These are phyloP conservation scores for Leccinum subrobustum DNA, from an alignment of 1,284 basidiomycete species.

Conservation along the genomic window DNA sequence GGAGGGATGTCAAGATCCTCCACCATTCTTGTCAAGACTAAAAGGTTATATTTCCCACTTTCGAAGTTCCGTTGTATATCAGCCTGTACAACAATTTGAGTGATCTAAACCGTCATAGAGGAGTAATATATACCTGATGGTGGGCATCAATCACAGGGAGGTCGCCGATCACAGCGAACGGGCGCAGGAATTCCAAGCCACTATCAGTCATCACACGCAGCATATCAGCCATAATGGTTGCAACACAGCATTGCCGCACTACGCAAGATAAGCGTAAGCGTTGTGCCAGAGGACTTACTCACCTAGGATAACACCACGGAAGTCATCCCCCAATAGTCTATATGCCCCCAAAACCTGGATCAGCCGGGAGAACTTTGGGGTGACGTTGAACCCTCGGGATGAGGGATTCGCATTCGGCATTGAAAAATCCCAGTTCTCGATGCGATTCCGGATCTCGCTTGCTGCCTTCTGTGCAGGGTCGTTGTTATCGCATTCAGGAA, in stretches of 20 bases:
- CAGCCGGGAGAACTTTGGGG: conserved; percentile 60
- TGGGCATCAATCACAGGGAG: conserved; percentile 31
- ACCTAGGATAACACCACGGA: conserved; percentile 71
- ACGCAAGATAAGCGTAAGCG: conserved; percentile 9
- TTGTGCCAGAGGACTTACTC: conserved; percentile 16
- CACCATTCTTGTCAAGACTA: conserved; percentile 55
- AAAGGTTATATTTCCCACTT: conserved; percentile 56
- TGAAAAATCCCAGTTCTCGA: conserved; percentile 57
- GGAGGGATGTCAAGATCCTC: conserved; percentile 59
- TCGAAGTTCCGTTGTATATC: conserved; percentile 46
- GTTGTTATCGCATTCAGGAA: conserved; percentile 34
- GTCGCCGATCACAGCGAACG: conserved; percentile 30
- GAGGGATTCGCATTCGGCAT: conserved; percentile 56
- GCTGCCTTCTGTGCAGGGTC: conserved; percentile 26
- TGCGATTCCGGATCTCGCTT: conserved; percentile 38
- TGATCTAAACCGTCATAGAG: background rate
- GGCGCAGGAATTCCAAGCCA: conserved; percentile 43
- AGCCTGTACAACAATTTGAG: conserved; percentile 18
- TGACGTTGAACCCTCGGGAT: conserved; percentile 59
- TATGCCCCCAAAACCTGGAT: conserved; percentile 56
- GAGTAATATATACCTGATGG: conserved; percentile 28
- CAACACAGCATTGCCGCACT: conserved; percentile 48
- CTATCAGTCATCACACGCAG: conserved; percentile 41
- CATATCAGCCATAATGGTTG: conserved; percentile 46
- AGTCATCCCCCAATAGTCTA: conserved; percentile 48